Evolutionary conservation across 441 rosid species (phyloP), one percentile per base, ranked within the genome.

Genomic region (Euphorbia celastroides): DNA sequence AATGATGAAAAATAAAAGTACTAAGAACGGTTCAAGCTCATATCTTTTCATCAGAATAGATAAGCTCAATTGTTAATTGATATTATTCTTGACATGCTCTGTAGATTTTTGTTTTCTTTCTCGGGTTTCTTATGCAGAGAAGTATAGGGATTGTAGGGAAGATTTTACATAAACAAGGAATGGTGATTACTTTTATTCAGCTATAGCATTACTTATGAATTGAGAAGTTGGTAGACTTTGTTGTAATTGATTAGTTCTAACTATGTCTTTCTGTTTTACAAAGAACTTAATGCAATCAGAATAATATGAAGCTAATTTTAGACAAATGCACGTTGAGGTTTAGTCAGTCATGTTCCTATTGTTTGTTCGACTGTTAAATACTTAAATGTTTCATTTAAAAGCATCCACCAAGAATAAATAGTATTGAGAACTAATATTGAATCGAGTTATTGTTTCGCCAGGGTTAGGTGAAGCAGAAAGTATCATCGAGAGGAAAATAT

Each of bases 401-500:
- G 44, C 12, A 1, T 3, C 44, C 44, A 38, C 44, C 11, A 3
- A 9, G 44, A 38, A 38, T 38, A 3, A 34, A 9, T 34, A 34
- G 44, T 7, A 38, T 14, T 9, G 11, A 38, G 44, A 38, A 38
- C 44, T 7, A 3, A 38, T 38, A 38, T 38, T 14, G 8, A 3
- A 38, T 38, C 11, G 8, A 1, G 11, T 38, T 38, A 38, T 9
- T 38, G 44, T 38, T 38, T 38, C 13, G 7, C 12, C 11, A 38
- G 44, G 44, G 44, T 38, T 14, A 38, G 8, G 44, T 38, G 44
- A 88, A 77, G 83, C 97, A 89, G 84, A 93, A 89, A 72, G 66
- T 91, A 65, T 93, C 99, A 60, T 84, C 93, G 11, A 84, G 92
- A 76, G 97, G 99, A 61, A 91, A 91, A 79, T 91, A 93, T 62